Percentiles rank a stretch among this genome's conserved stretches.
Conservation (phyloP, 2,329 filamentous ascomycete genomes). For the Ophiostoma sp. region DNA sequence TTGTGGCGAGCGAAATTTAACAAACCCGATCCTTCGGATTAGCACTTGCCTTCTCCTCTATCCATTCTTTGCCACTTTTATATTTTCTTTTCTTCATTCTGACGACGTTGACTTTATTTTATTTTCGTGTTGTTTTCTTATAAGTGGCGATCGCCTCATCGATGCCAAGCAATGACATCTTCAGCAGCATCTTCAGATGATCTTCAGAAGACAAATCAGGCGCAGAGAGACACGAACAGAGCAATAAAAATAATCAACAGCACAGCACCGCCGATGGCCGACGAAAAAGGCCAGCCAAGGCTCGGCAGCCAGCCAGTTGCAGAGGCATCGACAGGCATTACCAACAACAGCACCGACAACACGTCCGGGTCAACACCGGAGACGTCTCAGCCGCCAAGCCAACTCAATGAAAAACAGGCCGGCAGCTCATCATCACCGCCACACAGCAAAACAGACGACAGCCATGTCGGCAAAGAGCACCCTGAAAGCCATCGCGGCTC, state of each 20-base stretch:
- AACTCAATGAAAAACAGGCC: background rate
- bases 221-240: background rate
- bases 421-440: background rate
- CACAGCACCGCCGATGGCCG: background rate
- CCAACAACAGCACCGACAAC: background rate
- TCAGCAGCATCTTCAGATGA: background rate
- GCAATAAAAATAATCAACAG: background rate
- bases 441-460: background rate
- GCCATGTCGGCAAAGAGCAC: background rate
- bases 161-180: background rate
- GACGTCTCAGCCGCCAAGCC: background rate
- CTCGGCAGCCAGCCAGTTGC: background rate
- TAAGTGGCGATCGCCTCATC: background rate
- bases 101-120: background rate
- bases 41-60: background rate
- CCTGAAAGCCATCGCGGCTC: conserved; percentile 9
- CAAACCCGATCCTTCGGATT: background rate
- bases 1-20: background rate
- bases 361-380: background rate
- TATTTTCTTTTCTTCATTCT: background rate
- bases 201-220: too few relatives aligned
- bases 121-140: background rate
- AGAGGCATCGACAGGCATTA: background rate
- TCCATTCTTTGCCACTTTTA: background rate
- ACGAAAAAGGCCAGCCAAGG: background rate